These are phyloP conservation scores for Phycomyces nitens DNA, from an alignment of 192 early-diverging fungal genomes.

Conservation along the genomic window DNA sequence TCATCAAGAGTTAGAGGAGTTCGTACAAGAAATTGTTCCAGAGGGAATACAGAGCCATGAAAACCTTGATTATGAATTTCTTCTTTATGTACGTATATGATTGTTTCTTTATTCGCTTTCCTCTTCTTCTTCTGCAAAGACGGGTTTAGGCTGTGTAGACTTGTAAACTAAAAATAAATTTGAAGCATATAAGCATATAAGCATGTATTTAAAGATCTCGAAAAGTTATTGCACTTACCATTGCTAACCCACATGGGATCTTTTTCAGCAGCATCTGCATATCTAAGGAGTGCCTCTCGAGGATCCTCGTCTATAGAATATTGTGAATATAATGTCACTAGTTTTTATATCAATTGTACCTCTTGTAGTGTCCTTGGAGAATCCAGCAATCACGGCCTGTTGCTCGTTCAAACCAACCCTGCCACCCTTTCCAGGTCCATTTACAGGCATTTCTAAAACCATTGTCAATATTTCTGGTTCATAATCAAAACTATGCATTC, in stretches of 20 bases:
- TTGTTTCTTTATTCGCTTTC: conserved; percentile 10
- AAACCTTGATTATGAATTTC: conserved; percentile 57
- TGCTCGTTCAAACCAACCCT: conserved; percentile 79
- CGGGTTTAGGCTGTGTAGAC: conserved; percentile 14
- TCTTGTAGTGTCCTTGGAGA: conserved; percentile 66
- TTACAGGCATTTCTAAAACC: conserved; percentile 58
- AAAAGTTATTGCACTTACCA: conserved; percentile 26
- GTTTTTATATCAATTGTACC: conserved; percentile 18
- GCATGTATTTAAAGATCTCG: no score
- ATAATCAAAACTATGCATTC: neutral
- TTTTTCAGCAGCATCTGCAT: conserved; percentile 72
- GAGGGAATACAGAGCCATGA: conserved; percentile 43
- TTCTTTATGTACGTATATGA: conserved; percentile 35
- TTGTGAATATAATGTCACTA: neutral
- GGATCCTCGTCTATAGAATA: conserved; percentile 79
- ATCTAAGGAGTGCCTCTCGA: conserved; percentile 84
- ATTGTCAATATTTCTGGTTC: no score
- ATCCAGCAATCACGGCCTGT: conserved; percentile 80
- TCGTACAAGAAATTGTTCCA: conserved; percentile 41
- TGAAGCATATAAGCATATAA: no score
- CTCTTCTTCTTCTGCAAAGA: conserved; percentile 9
- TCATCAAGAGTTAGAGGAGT: conserved; percentile 44
- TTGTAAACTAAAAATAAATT: conserved; percentile 18
- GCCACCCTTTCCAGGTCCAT: conserved; percentile 82
- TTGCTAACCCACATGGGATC: conserved; percentile 81